phyloP scores from a whole-genome alignment of 2,329 filamentous ascomycete species.

The Fusarium sp. region DNA sequence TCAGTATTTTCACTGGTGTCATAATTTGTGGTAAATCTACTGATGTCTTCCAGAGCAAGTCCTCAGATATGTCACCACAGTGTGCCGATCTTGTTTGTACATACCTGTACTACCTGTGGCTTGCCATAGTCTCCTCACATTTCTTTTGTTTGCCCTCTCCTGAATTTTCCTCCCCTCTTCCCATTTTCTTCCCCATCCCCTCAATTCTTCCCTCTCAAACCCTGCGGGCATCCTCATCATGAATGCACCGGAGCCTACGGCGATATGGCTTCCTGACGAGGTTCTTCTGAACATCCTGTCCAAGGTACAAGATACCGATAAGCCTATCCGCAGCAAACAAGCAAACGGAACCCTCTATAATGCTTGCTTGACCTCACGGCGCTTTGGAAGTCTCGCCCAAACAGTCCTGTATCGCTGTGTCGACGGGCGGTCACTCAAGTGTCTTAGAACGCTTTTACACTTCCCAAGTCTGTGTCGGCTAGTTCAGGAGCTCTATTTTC shows the following conservation, averaged over 20 bases:
- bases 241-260: neutral
- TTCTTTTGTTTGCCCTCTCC: neutral
- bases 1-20: neutral
- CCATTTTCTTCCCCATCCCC: neutral
- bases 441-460: neutral
- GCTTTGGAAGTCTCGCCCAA: neutral
- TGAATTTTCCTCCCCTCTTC: neutral
- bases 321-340: neutral
- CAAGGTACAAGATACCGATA: neutral
- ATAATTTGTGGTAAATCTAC: neutral
- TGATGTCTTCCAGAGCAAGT: neutral
- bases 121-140: neutral
- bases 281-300: neutral
- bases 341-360: neutral
- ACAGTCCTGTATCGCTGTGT: neutral
- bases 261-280: neutral
- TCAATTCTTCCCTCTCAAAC: neutral
- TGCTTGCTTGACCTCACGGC: neutral
- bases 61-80: neutral
- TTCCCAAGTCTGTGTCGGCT: neutral
- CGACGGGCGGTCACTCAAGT: neutral
- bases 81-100: neutral
- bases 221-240: neutral
- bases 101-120: neutral
- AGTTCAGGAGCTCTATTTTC: conserved; percentile 1